A percentile compares a stretch with the other conserved stretches of the same genome.
phyloP scores from a whole-genome alignment of 208 protist species.

The Trypanosoma lewisi region DNA sequence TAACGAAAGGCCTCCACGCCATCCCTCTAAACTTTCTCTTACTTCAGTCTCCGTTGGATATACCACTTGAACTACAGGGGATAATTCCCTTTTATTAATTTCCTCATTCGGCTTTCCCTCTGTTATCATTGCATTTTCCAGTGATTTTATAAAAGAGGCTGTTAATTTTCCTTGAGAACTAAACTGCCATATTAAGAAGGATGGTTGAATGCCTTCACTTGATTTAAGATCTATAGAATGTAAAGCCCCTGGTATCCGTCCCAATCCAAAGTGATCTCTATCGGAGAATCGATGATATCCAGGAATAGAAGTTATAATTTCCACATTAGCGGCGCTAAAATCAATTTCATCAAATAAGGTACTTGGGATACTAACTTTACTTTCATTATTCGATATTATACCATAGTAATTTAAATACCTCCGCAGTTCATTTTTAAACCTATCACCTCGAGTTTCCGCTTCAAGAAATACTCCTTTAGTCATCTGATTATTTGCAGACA shows the following conservation, averaged over 20 bases:
- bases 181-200: conserved; percentile 80
- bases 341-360: conserved; percentile 56
- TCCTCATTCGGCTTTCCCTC: neutral
- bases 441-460: conserved; percentile 25
- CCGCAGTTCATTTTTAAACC: conserved; percentile 47
- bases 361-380: neutral
- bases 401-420: conserved; percentile 33
- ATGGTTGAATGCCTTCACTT: neutral
- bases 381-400: neutral
- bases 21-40: conserved; percentile 66
- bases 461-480: neutral
- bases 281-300: conserved; percentile 37
- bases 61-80: conserved; percentile 48
- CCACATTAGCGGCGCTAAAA: conserved; percentile 51
- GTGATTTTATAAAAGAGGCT: conserved; percentile 38
- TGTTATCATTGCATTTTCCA: conserved; percentile 43
- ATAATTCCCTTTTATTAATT: neutral
- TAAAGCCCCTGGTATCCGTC: conserved; percentile 32
- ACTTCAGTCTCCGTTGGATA: conserved; percentile 86
- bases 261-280: conserved; percentile 30
- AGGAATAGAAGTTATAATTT: conserved; percentile 66
- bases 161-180: conserved; percentile 74
- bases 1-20: conserved; percentile 67
- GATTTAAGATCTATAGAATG: conserved; percentile 6
- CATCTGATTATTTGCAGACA: neutral